Conservation (phyloP, 1,139 yeast species). For the Scheffersomyces titani region DNA sequence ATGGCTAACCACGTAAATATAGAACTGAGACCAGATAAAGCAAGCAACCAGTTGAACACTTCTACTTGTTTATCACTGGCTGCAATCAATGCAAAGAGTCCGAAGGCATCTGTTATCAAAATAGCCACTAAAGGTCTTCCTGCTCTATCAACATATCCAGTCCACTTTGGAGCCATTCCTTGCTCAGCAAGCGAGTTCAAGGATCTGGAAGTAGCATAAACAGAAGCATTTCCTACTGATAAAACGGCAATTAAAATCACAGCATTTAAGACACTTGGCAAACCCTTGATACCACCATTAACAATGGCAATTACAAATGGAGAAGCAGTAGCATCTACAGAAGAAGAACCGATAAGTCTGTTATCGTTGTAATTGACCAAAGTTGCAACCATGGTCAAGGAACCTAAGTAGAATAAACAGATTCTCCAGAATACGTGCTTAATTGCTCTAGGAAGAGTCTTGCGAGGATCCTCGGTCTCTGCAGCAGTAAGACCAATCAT, state of each 20-base stretch:
- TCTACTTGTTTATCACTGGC: constrained; percentile 64
- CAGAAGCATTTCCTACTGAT: constrained; percentile 49
- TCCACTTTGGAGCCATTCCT: constrained; percentile 33
- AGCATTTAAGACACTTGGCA: constrained; percentile 55
- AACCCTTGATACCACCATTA: constrained; percentile 53
- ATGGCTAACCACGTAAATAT: constrained; percentile 85
- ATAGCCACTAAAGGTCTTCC: constrained; percentile 37
- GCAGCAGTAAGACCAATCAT: constrained; percentile 49
- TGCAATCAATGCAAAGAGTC: constrained; percentile 71
- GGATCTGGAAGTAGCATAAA: constrained; percentile 35
- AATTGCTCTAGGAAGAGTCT: constrained; percentile 70
- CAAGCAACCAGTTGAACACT: constrained; percentile 79
- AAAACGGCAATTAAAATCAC: constrained; percentile 50
- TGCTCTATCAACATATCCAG: constrained; percentile 32
- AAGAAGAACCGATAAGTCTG: constrained; percentile 33
- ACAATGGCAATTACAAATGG: constrained; percentile 64
- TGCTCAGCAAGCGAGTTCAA: constrained; percentile 34
- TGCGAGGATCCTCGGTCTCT: constrained; percentile 44
- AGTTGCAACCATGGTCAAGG: constrained; percentile 45
- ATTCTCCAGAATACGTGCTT: constrained; percentile 78
- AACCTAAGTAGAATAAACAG: constrained; percentile 55
- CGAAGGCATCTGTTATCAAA: constrained; percentile 43
- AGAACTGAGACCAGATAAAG: constrained; percentile 81
- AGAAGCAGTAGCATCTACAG: constrained; percentile 52
- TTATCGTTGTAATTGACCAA: constrained; percentile 45